These are phyloP conservation scores for Ceratocystis cacaofunesta DNA, from an alignment of 2,329 filamentous ascomycete species.

Conservation along the genomic window DNA sequence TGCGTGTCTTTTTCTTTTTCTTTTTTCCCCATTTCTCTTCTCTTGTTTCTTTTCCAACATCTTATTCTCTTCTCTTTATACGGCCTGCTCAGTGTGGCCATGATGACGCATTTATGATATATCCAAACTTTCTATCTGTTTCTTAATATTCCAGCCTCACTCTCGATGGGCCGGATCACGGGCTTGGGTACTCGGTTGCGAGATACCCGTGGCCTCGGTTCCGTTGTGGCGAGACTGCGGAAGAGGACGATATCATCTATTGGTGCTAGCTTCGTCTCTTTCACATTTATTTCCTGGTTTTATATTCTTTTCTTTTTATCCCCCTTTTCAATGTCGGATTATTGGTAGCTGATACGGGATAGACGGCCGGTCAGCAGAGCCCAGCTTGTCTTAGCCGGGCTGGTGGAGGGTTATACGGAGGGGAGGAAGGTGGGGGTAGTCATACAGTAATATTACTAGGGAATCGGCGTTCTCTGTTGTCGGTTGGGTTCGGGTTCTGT, in stretches of 20 bases:
- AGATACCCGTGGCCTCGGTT: neutral
- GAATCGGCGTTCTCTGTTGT: neutral
- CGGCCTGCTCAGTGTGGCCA: neutral
- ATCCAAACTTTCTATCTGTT: neutral
- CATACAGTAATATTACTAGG: neutral
- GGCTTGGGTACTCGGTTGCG: slow-evolving; percentile 3
- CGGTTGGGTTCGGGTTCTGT: neutral
- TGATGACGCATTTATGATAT: slow-evolving; percentile 3
- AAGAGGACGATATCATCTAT: neutral
- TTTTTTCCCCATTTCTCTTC: slow-evolving; percentile 9
- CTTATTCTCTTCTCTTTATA: neutral
- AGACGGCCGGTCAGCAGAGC: neutral
- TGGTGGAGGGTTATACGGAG: neutral
- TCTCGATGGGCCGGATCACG: neutral
- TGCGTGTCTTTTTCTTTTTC: slow-evolving; percentile 1
- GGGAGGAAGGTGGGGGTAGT: neutral
- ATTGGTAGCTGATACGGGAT: neutral
- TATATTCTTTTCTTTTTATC: neutral
- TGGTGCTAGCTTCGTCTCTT: neutral
- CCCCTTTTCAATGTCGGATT: neutral
- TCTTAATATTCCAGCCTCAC: neutral
- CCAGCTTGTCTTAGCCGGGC: neutral
- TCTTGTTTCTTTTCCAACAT: slow-evolving; percentile 13
- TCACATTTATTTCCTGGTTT: neutral
- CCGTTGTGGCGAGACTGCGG: neutral